These are phyloP conservation scores for Alloteropsis angusta DNA, from an alignment of 202 grass and related monocot genomes.

Conservation along the genomic window DNA sequence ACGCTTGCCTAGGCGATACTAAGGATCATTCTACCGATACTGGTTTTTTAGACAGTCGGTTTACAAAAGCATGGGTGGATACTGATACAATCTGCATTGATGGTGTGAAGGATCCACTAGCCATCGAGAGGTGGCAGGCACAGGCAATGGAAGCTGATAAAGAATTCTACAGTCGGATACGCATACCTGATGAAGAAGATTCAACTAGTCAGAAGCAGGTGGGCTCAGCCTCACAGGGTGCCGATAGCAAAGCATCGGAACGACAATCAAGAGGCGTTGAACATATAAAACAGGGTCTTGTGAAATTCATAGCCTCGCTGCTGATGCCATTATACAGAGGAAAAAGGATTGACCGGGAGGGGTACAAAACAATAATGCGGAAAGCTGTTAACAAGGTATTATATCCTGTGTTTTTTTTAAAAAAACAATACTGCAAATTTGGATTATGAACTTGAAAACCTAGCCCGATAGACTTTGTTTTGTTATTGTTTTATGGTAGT, in stretches of 20 bases:
- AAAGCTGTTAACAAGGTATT: slow-evolving; percentile 94
- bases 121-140: slow-evolving; percentile 93
- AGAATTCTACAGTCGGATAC: slow-evolving; percentile 76
- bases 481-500: slow-evolving; percentile 14
- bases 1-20: slow-evolving; percentile 45
- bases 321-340: slow-evolving; percentile 90
- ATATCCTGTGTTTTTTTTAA: slow-evolving; percentile 18
- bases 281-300: slow-evolving; percentile 78
- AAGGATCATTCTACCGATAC: slow-evolving; percentile 61
- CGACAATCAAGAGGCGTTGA: slow-evolving; percentile 54
- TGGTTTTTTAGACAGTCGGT: slow-evolving; percentile 53
- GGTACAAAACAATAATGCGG: slow-evolving; percentile 88
- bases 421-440: neutral
- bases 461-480: neutral
- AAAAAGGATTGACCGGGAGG: slow-evolving; percentile 64
- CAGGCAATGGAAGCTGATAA: slow-evolving; percentile 91
- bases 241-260: slow-evolving; percentile 65
- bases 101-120: slow-evolving; percentile 80
- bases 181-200: slow-evolving; percentile 67
- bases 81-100: slow-evolving; percentile 60
- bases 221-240: slow-evolving; percentile 60
- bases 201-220: slow-evolving; percentile 51
- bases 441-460: slow-evolving; percentile 15
- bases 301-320: slow-evolving; percentile 74
- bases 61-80: slow-evolving; percentile 89